Conservation (phyloP, 768 basidiomycete genomes). For the Hygrocybe punicea region DNA sequence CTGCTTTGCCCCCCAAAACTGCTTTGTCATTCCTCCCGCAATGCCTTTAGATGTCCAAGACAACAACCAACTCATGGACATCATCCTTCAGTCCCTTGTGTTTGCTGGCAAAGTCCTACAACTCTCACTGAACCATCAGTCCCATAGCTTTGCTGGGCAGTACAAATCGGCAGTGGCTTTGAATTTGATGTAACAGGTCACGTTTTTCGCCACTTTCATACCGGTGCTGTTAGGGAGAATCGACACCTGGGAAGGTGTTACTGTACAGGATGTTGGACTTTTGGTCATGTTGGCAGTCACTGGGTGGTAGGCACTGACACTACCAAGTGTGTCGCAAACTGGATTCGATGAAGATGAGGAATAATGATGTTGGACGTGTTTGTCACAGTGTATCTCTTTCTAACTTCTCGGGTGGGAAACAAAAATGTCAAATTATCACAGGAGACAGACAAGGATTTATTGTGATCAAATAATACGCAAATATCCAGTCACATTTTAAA, state of each 20-base stretch:
- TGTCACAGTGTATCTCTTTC: too few relatives aligned
- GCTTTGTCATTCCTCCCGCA: constrained; percentile 8
- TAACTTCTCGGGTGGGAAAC: too few relatives aligned
- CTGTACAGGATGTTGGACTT: constrained; percentile 1
- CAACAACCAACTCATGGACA: constrained; percentile 2
- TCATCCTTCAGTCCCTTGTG: constrained; percentile 8
- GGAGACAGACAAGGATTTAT: too few relatives aligned
- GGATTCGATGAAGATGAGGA: constrained; percentile 13
- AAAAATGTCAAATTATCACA: too few relatives aligned
- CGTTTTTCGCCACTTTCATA: constrained; percentile 4
- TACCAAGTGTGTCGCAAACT: constrained; percentile 13
- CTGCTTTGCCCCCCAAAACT: constrained; percentile 11
- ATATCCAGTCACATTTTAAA: too few relatives aligned
- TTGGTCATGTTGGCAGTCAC: neutral
- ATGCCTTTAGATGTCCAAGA: neutral
- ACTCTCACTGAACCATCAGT: constrained; percentile 13
- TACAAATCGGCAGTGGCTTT: constrained; percentile 10
- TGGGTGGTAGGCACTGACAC: constrained; percentile 9
- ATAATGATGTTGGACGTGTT: neutral
- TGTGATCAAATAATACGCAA: too few relatives aligned
- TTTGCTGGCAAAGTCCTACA: constrained; percentile 12
- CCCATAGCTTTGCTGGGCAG: constrained; percentile 10
- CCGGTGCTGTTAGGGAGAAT: constrained; percentile 11
- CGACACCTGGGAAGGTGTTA: constrained; percentile 12
- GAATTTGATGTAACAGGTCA: neutral